Percentiles rank a stretch among this genome's conserved stretches.
These are phyloP conservation scores for Ilex paraguariensis DNA, from an alignment of 305 asterid species.

Conservation along the genomic window DNA sequence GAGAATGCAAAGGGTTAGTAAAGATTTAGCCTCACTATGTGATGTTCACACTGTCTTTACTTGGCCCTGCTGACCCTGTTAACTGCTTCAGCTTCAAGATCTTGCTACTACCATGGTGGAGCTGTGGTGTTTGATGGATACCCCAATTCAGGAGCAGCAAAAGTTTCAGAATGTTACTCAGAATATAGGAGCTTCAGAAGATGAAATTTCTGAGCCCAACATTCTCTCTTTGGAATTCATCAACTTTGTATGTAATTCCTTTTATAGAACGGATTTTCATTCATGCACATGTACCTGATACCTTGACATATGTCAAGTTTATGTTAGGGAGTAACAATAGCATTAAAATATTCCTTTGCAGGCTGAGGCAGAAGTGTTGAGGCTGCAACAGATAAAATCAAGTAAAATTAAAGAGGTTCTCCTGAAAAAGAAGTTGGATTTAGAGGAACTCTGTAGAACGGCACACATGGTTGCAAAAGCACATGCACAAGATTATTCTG, in stretches of 20 bases:
- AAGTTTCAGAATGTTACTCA: constrained; percentile 56
- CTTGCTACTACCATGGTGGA: constrained; percentile 76
- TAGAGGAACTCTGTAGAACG: constrained; percentile 65
- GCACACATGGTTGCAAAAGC: constrained; percentile 67
- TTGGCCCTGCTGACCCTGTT: constrained; percentile 5
- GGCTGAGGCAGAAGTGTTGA: constrained; percentile 77
- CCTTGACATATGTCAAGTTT: too few species aligned
- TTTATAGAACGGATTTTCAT: too few species aligned
- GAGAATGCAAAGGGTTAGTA: constrained; percentile 66
- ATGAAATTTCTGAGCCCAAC: constrained; percentile 66
- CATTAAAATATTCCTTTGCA: constrained; percentile 22
- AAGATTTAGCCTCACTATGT: neutral
- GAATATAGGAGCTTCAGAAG: constrained; percentile 63
- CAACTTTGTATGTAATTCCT: constrained; percentile 33
- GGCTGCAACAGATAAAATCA: constrained; percentile 65
- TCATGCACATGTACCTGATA: too few species aligned
- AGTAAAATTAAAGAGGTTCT: constrained; percentile 82
- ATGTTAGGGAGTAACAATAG: too few species aligned
- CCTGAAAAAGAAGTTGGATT: constrained; percentile 48
- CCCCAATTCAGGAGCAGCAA: constrained; percentile 71
- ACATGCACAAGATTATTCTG: constrained; percentile 38
- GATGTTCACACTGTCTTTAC: neutral
- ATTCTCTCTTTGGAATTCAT: constrained; percentile 57
- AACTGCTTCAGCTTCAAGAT: constrained; percentile 66
- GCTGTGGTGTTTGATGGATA: constrained; percentile 92